Percentiles rank a stretch among this genome's conserved stretches.
Conservation (phyloP, 306 rosid genomes). For the Gastrolobium villosum region DNA sequence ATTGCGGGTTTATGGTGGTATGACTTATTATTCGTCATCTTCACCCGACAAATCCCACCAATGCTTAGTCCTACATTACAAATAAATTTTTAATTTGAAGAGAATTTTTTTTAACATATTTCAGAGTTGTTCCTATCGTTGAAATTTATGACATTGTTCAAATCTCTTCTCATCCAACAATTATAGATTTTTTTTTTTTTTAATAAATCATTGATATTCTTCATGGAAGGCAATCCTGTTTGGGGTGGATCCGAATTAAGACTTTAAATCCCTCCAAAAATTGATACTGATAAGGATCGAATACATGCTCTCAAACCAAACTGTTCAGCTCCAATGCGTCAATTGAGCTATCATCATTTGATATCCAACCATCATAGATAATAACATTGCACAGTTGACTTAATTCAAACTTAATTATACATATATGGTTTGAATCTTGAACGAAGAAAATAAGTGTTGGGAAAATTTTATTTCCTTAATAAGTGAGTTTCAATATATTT, state of each 20-base stretch:
- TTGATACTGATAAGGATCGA: no score
- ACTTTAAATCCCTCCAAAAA: no score
- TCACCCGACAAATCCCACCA: neutral
- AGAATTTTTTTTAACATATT: neutral
- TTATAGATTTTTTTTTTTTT: no score
- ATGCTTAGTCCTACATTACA: neutral
- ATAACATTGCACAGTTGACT: conserved; percentile 27
- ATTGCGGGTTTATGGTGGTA: neutral
- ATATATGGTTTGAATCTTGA: neutral
- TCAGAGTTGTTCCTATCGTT: conserved; percentile 6
- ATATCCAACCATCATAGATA: neutral
- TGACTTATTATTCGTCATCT: neutral
- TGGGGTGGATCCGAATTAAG: no score
- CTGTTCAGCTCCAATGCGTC: no score
- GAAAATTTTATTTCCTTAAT: no score
- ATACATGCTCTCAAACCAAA: no score
- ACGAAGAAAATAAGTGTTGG: no score
- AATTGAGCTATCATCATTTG: no score
- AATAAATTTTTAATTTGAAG: neutral
- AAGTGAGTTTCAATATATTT: neutral
- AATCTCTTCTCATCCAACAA: conserved; percentile 25
- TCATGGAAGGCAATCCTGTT: no score
- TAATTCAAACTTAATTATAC: conserved; percentile 11
- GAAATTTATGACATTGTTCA: neutral
- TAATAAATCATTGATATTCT: no score